phyloP scores from a whole-genome alignment of 495 filamentous ascomycete species.

The Neurospora hispaniola region DNA sequence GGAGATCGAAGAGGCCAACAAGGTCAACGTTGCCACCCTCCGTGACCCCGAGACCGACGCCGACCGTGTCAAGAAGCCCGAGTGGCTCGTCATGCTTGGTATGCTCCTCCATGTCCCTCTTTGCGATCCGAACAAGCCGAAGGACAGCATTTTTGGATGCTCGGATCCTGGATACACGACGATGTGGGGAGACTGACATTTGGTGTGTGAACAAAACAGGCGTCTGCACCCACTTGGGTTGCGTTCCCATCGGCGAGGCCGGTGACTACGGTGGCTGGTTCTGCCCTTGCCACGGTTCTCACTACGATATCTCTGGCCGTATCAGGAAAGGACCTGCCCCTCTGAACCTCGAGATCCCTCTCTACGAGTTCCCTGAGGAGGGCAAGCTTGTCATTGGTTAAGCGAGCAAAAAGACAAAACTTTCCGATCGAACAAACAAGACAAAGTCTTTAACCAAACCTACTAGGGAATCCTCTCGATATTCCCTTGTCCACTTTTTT shows the following conservation, averaged over 20 bases:
- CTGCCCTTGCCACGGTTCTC: conserved; percentile 98
- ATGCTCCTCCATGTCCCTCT: conserved; percentile 24
- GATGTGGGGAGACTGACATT: conserved; percentile 9
- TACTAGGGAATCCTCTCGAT: neutral
- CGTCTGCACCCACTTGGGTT: conserved; percentile 98
- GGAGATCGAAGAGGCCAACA: conserved; percentile 79
- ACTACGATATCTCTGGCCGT: conserved; percentile 98
- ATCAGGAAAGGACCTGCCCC: conserved; percentile 93
- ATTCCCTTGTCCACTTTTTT: neutral
- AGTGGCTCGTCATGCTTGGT: conserved; percentile 99
- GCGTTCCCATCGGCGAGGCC: conserved; percentile 96
- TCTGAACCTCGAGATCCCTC: conserved; percentile 90
- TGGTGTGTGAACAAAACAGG: conserved; percentile 33
- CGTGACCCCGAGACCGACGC: conserved; percentile 86
- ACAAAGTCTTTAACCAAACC: neutral
- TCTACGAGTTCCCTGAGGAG: conserved; percentile 78
- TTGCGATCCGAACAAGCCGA: neutral
- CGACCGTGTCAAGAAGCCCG: conserved; percentile 92
- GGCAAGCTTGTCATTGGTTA: conserved; percentile 74
- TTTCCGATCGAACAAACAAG: neutral
- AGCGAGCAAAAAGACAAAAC: conserved; percentile 7
- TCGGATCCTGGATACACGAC: neutral
- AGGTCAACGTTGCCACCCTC: conserved; percentile 61
- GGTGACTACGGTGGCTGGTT: conserved; percentile 99
- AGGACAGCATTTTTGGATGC: neutral